These are phyloP conservation scores for Taphrina pruni DNA, from an alignment of 1,139 yeast genomes.

Conservation along the genomic window DNA sequence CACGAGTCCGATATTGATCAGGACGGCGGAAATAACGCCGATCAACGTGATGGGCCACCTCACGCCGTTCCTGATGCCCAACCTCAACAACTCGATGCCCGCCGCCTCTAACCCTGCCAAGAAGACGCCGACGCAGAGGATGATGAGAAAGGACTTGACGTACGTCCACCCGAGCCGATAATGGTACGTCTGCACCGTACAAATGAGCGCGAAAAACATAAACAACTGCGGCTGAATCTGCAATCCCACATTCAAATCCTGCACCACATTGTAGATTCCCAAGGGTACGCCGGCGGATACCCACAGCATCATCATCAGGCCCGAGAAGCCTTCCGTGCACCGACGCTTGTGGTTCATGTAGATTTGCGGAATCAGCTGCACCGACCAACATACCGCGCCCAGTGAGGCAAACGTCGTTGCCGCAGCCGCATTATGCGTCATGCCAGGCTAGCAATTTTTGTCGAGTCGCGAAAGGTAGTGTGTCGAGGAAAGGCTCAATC, in stretches of 20 bases:
- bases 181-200: constrained; percentile 75
- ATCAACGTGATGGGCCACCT: constrained; percentile 80
- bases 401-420: constrained; percentile 84
- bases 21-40: constrained; percentile 78
- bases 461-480: neutral
- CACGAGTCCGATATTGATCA: constrained; percentile 75
- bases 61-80: constrained; percentile 52
- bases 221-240: constrained; percentile 87
- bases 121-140: constrained; percentile 55
- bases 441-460: too few relatives aligned
- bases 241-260: constrained; percentile 73
- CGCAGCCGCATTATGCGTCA: constrained; percentile 51
- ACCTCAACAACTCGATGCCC: constrained; percentile 67
- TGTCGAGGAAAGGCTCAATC: neutral
- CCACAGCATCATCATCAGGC: constrained; percentile 84
- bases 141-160: constrained; percentile 53
- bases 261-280: constrained; percentile 76
- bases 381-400: constrained; percentile 90
- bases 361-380: constrained; percentile 86
- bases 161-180: constrained; percentile 53
- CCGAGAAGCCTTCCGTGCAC: constrained; percentile 84
- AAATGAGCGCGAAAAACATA: constrained; percentile 68
- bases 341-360: constrained; percentile 72
- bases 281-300: constrained; percentile 82
- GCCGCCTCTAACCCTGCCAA: constrained; percentile 72